These are phyloP conservation scores for Komagataella mondaviorum DNA, from an alignment of 805 yeast species.

Conservation along the genomic window DNA sequence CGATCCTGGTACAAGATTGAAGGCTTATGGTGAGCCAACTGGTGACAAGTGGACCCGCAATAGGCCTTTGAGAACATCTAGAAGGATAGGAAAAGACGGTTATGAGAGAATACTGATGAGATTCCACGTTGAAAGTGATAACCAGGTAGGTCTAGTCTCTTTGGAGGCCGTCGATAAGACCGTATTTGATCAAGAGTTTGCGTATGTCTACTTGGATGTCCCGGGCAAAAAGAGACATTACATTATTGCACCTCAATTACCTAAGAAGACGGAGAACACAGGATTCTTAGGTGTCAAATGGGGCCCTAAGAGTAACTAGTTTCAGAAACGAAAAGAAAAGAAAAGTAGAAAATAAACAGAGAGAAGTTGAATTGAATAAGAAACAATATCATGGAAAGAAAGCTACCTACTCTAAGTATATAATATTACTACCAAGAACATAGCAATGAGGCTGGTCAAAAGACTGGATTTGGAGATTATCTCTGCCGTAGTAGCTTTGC, in stretches of 20 bases:
- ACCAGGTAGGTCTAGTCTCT: conserved; percentile 52
- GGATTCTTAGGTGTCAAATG: conserved; percentile 77
- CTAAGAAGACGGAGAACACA: conserved; percentile 24
- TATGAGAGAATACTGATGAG: conserved; percentile 73
- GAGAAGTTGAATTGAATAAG: background rate
- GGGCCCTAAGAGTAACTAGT: conserved; percentile 58
- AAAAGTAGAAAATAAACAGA: background rate
- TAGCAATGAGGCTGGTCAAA: background rate
- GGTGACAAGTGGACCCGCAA: conserved; percentile 77
- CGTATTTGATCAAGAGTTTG: conserved; percentile 52
- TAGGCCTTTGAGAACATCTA: conserved; percentile 64
- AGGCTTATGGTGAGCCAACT: conserved; percentile 71
- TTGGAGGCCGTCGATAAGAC: conserved; percentile 69
- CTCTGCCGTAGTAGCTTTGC: background rate
- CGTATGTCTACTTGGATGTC: conserved; percentile 64
- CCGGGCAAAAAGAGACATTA: conserved; percentile 59
- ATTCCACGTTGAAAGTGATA: conserved; percentile 71
- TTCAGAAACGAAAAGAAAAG: conserved; percentile 2
- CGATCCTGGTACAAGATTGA: conserved; percentile 42
- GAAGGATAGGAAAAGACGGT: conserved; percentile 61
- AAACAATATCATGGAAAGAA: background rate
- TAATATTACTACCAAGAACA: background rate
- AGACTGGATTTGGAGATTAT: background rate
- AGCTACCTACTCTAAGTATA: background rate
- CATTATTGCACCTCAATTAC: conserved; percentile 45